phyloP scores from a whole-genome alignment of 768 basidiomycete genomes.

The Imleria badia region DNA sequence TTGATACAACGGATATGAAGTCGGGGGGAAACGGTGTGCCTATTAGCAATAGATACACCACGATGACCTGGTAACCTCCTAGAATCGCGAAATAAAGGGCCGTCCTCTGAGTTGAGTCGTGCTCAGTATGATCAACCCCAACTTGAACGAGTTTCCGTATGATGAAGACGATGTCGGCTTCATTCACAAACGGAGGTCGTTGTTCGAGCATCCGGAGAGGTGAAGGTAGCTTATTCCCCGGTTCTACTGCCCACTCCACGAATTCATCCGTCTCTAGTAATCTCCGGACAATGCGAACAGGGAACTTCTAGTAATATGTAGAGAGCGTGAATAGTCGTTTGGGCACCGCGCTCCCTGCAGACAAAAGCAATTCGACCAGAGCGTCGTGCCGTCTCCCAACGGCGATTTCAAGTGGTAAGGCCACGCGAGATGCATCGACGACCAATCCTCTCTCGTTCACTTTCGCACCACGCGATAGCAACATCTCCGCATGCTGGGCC shows the following conservation, averaged over 20 bases:
- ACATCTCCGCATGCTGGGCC: background rate
- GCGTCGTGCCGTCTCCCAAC: slow-evolving; percentile 1
- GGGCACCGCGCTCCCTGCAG: slow-evolving; percentile 5
- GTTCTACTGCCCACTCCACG: slow-evolving; percentile 6
- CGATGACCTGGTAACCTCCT: background rate
- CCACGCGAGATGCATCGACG: background rate
- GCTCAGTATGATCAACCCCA: background rate
- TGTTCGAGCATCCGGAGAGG: background rate
- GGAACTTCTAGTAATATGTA: background rate
- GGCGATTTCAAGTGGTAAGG: slow-evolving; percentile 8
- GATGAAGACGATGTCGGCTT: slow-evolving; percentile 4
- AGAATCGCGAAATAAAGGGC: background rate
- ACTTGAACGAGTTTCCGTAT: slow-evolving; percentile 8
- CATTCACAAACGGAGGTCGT: slow-evolving; percentile 2
- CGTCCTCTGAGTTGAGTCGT: background rate
- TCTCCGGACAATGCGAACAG: slow-evolving; percentile 1
- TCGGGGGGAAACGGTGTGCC: background rate
- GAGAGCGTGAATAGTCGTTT: background rate
- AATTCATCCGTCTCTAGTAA: slow-evolving; percentile 8
- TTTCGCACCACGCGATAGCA: background rate
- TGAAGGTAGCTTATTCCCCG: background rate
- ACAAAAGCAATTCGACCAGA: slow-evolving; percentile 1
- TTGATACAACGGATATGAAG: background rate
- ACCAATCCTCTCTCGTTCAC: slow-evolving; percentile 6
- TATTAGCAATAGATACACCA: background rate